Base-by-base conservation (phyloP, 192 early-diverging fungal species). In the Backusella westeae region DNA sequence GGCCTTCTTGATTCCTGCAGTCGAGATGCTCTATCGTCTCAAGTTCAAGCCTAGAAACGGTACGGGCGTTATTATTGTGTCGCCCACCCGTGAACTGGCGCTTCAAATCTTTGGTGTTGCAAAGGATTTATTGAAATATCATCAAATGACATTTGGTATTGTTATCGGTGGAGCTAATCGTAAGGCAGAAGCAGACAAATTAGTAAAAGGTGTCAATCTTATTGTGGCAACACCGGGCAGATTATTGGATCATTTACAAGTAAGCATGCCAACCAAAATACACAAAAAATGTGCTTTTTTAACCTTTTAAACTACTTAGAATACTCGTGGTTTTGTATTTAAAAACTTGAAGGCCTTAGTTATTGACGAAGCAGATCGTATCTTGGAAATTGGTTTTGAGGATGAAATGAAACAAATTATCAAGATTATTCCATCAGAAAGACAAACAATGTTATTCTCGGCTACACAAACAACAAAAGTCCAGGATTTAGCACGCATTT, bases 381-480 rank as follows among this genome's bases (percentile, higher is more conserved):
- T 99, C 82, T 85, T 98, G 81, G 96, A 98, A 85, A 94, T 95
- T 80, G 98, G 98, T 49, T 98, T 99, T 83, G 98, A 99, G 84
- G 94, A 96, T 69, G 97, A 99, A 83, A 98, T 99, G 96, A 94
- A 93, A 78, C 94, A 96, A 75, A 98, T 99, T 76, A 90, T 99
- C 81, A 96, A 95, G 83, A 89, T 97, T 59, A 85, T 99, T 69
- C 98, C 98, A 26, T 84, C 87, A 79, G 94, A 93, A 77, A 96
- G 98, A 75, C 98, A 99, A 81, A 94, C 96, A 14, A 94, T 98
- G 96, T 88, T 99, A 56, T 99, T 99, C 81, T 99, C 98, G 21
- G 98, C 98, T 34, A 99, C 98, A 9, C 97, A 98, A 83, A 99
- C 98, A 3, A 99, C 97, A 66, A 98, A 99, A 86, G 97, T 99